These are phyloP conservation scores for Ceratocystiopsis minuta DNA, from an alignment of 2,329 filamentous ascomycete species.

Conservation along the genomic window DNA sequence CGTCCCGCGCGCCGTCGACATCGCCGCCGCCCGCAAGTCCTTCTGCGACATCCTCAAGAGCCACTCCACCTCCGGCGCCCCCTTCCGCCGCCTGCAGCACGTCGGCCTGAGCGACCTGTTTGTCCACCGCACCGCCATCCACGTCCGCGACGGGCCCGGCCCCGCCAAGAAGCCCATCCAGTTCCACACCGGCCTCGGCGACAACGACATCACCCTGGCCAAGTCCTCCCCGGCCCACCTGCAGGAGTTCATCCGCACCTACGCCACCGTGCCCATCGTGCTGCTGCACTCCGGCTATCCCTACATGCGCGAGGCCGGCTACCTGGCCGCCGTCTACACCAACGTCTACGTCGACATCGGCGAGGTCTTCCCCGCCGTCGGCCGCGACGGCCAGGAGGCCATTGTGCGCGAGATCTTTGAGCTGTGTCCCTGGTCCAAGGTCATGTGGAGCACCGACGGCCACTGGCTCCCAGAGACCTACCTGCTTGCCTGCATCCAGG, in stretches of 20 bases:
- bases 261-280: slow-evolving; percentile 54
- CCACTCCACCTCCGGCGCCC: slow-evolving; percentile 12
- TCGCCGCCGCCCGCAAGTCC: slow-evolving; percentile 21
- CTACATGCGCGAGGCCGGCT: slow-evolving; percentile 60
- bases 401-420: slow-evolving; percentile 58
- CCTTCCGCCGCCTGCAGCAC: slow-evolving; percentile 38
- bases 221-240: slow-evolving; percentile 58
- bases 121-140: slow-evolving; percentile 42
- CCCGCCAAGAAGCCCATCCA: slow-evolving; percentile 53
- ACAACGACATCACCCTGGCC: slow-evolving; percentile 55
- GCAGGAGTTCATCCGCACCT: slow-evolving; percentile 53
- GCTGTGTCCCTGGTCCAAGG: slow-evolving; percentile 54
- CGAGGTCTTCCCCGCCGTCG: slow-evolving; percentile 64
- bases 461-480: slow-evolving; percentile 68
- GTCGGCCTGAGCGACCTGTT: slow-evolving; percentile 51
- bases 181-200: slow-evolving; percentile 68
- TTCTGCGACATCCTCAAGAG: slow-evolving; percentile 19
- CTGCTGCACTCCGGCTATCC: slow-evolving; percentile 69
- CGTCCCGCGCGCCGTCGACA: slow-evolving; percentile 28
- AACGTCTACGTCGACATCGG: slow-evolving; percentile 75
- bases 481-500: slow-evolving; percentile 52
- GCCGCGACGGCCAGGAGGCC: slow-evolving; percentile 54
- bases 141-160: slow-evolving; percentile 29
- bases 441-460: slow-evolving; percentile 66
- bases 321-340: slow-evolving; percentile 56